Conservation (phyloP, 345 rosid species). For the Arabis alpina region DNA sequence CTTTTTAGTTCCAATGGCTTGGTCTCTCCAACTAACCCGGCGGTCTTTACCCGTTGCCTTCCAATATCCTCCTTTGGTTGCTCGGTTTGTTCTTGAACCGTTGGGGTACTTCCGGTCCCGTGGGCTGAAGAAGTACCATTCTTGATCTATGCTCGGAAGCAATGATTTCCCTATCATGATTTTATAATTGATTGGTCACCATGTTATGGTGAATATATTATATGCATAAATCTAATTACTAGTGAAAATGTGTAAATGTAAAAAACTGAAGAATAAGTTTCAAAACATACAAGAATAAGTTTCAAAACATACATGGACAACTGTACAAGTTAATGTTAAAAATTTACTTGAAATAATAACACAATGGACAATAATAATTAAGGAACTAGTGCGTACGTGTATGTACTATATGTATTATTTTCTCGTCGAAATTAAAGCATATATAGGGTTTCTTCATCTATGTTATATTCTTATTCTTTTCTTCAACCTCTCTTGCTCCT, state of each 20-base stretch:
- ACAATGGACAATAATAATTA: background rate
- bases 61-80: slow-evolving; percentile 48
- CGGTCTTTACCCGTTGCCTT: slow-evolving; percentile 49
- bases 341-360: background rate
- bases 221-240: too few relatives aligned
- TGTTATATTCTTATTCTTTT: slow-evolving; percentile 45
- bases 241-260: too few relatives aligned
- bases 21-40: slow-evolving; percentile 40
- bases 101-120: slow-evolving; percentile 47
- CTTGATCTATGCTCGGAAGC: slow-evolving; percentile 49
- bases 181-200: background rate
- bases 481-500: slow-evolving; percentile 36
- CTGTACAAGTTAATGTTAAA: too few relatives aligned
- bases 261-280: too few relatives aligned
- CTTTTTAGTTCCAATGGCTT: slow-evolving; percentile 45
- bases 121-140: slow-evolving; percentile 49
- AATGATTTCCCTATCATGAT: slow-evolving; percentile 36
- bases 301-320: too few relatives aligned
- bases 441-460: slow-evolving; percentile 44
- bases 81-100: slow-evolving; percentile 48
- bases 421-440: slow-evolving; percentile 29
- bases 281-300: too few relatives aligned
- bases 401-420: slow-evolving; percentile 19
- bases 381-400: background rate
- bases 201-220: too few relatives aligned